Percentiles rank a stretch among this genome's conserved stretches.
These are phyloP conservation scores for Bacidia rubella DNA, from an alignment of 495 filamentous ascomycete genomes.

Conservation along the genomic window DNA sequence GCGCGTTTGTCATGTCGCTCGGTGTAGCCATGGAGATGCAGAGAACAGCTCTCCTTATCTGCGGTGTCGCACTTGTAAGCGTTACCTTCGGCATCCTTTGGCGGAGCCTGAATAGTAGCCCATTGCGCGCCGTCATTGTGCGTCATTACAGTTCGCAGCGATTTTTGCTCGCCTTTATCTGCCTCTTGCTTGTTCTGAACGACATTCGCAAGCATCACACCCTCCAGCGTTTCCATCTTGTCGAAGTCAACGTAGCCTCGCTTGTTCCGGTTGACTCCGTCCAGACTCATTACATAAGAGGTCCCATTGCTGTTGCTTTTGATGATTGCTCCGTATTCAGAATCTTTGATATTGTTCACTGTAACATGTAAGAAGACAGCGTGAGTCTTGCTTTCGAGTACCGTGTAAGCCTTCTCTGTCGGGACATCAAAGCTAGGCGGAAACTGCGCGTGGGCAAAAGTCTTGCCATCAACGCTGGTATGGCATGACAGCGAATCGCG, in stretches of 20 bases:
- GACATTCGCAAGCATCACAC: constrained; percentile 73
- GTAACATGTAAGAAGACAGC: constrained; percentile 86
- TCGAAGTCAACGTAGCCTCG: constrained; percentile 85
- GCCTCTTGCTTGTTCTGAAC: constrained; percentile 57
- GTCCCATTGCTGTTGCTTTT: constrained; percentile 98
- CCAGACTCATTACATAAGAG: constrained; percentile 71
- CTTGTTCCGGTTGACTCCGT: constrained; percentile 61
- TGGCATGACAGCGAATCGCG: constrained; percentile 58
- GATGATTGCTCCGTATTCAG: constrained; percentile 70
- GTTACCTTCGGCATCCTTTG: constrained; percentile 54
- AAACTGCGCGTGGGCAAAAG: constrained; percentile 74
- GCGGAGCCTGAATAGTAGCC: constrained; percentile 55
- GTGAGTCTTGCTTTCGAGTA: constrained; percentile 83
- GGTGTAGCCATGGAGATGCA: constrained; percentile 91
- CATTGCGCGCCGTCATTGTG: constrained; percentile 92
- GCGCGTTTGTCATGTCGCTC: constrained; percentile 66
- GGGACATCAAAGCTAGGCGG: constrained; percentile 66
- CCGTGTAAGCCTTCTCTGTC: constrained; percentile 73
- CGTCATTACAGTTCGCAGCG: constrained; percentile 74
- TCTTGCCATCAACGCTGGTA: constrained; percentile 67
- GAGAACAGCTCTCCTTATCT: constrained; percentile 52
- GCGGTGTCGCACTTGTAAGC: constrained; percentile 49
- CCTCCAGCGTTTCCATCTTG: constrained; percentile 82
- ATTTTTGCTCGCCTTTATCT: constrained; percentile 55
- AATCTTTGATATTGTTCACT: constrained; percentile 43